These are phyloP conservation scores for Lactifluus rugatus DNA, from an alignment of 768 basidiomycete genomes.

Conservation along the genomic window DNA sequence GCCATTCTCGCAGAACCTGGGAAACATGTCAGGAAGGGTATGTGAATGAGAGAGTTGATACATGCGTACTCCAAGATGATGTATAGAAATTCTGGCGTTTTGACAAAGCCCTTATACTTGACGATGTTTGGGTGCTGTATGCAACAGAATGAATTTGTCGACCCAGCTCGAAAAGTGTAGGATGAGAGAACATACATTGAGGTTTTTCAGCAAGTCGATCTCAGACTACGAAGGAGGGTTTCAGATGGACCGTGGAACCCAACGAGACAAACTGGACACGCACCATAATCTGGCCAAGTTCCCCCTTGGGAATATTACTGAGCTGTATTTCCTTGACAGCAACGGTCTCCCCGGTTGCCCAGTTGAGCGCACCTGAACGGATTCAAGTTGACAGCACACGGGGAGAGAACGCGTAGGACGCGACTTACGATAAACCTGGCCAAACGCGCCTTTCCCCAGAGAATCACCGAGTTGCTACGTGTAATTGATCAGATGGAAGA, in stretches of 20 bases:
- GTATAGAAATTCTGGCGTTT: slow-evolving; percentile 87
- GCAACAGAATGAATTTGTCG: neutral
- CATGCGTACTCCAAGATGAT: slow-evolving; percentile 86
- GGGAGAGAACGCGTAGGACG: neutral
- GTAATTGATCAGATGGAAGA: neutral
- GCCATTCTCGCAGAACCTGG: slow-evolving; percentile 94
- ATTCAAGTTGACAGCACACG: neutral
- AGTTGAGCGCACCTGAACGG: slow-evolving; percentile 72
- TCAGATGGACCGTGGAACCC: neutral
- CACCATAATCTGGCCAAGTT: slow-evolving; percentile 97
- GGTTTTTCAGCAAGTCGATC: slow-evolving; percentile 94
- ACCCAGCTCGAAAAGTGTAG: neutral
- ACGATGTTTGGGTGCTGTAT: slow-evolving; percentile 90
- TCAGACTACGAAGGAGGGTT: slow-evolving; percentile 53
- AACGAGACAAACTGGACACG: neutral
- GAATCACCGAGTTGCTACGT: slow-evolving; percentile 89
- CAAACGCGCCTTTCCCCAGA: slow-evolving; percentile 93
- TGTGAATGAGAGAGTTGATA: neutral
- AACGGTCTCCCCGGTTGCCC: slow-evolving; percentile 96
- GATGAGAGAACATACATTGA: slow-evolving; percentile 53
- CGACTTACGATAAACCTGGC: slow-evolving; percentile 88
- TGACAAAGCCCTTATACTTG: slow-evolving; percentile 97
- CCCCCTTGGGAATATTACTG: slow-evolving; percentile 85
- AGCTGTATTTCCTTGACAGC: slow-evolving; percentile 97
- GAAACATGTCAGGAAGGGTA: neutral